These are phyloP conservation scores for Obba rivulosa DNA, from an alignment of 768 basidiomycete species.

Conservation along the genomic window DNA sequence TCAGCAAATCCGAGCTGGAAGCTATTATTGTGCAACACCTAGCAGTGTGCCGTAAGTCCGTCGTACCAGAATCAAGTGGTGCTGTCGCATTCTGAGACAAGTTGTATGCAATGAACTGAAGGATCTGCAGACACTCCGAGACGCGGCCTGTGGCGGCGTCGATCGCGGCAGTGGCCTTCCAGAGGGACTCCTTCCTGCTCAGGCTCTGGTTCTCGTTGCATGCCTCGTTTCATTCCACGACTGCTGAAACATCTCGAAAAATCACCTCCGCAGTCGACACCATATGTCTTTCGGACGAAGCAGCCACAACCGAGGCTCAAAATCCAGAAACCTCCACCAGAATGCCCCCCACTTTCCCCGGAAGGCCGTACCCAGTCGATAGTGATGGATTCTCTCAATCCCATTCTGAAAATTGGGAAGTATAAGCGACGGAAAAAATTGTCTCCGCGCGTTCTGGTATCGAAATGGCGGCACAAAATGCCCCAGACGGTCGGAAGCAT, in stretches of 20 bases:
- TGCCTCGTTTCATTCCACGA: slow-evolving; percentile 18
- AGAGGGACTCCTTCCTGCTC: too few species aligned
- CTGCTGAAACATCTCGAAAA: slow-evolving; percentile 41
- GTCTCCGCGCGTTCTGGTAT: slow-evolving; percentile 41
- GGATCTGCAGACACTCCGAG: too few species aligned
- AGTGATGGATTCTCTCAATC: slow-evolving; percentile 51
- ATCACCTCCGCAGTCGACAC: slow-evolving; percentile 1
- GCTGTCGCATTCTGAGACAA: too few species aligned
- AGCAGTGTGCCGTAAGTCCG: too few species aligned
- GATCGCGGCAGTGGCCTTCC: too few species aligned
- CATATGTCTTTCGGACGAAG: not conserved
- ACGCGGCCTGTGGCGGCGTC: too few species aligned
- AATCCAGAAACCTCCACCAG: not conserved
- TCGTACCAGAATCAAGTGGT: too few species aligned
- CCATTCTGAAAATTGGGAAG: slow-evolving; percentile 42
- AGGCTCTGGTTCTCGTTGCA: too few species aligned
- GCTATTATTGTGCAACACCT: too few species aligned
- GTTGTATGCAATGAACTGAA: too few species aligned
- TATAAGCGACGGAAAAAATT: slow-evolving; percentile 55
- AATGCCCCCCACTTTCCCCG: slow-evolving; percentile 25
- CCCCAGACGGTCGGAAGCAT: slow-evolving; percentile 1
- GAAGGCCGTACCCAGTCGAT: slow-evolving; percentile 49
- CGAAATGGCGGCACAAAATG: slow-evolving; percentile 20
- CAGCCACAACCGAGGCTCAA: not conserved
- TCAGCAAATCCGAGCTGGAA: too few species aligned